Conservation (phyloP, 1,284 basidiomycete species). For the Leccinum olivaceoglutinosum region DNA sequence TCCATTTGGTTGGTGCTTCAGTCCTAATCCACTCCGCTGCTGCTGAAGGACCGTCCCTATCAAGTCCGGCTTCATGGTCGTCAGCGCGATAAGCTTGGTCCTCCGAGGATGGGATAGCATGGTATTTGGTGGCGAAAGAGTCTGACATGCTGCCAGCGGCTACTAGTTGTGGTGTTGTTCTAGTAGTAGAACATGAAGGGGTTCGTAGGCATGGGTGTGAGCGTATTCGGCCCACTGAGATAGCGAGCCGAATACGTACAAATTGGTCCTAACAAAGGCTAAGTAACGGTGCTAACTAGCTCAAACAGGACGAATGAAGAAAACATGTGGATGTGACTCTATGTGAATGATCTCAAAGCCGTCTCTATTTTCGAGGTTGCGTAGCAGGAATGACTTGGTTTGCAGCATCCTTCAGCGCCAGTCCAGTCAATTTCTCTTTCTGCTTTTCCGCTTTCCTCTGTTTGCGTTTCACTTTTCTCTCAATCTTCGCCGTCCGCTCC, state of each 20-base stretch:
- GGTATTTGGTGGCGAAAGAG: slow-evolving; percentile 14
- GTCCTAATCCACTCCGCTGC: slow-evolving; percentile 2
- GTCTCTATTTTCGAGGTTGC: slow-evolving; percentile 6
- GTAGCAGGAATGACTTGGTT: slow-evolving; percentile 63
- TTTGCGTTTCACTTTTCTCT: slow-evolving; percentile 46
- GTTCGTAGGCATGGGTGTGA: background rate
- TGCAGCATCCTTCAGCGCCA: slow-evolving; percentile 53
- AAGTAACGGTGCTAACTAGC: background rate
- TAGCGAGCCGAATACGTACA: background rate
- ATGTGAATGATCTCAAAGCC: background rate
- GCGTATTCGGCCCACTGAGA: background rate
- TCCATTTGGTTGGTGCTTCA: slow-evolving; percentile 46
- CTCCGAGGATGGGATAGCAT: slow-evolving; percentile 19
- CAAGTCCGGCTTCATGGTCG: background rate
- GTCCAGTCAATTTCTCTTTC: slow-evolving; percentile 52
- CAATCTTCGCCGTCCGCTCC: slow-evolving; percentile 38
- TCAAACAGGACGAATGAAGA: background rate
- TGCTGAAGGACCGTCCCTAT: background rate
- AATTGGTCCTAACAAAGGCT: background rate
- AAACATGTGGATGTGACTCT: background rate
- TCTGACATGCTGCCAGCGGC: slow-evolving; percentile 9
- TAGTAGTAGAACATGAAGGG: background rate
- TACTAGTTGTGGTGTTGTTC: background rate
- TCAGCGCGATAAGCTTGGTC: slow-evolving; percentile 5
- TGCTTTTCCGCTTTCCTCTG: slow-evolving; percentile 56